These are phyloP conservation scores for Panicum virgatum DNA, from an alignment of 202 grass and related monocot genomes.

Conservation along the genomic window DNA sequence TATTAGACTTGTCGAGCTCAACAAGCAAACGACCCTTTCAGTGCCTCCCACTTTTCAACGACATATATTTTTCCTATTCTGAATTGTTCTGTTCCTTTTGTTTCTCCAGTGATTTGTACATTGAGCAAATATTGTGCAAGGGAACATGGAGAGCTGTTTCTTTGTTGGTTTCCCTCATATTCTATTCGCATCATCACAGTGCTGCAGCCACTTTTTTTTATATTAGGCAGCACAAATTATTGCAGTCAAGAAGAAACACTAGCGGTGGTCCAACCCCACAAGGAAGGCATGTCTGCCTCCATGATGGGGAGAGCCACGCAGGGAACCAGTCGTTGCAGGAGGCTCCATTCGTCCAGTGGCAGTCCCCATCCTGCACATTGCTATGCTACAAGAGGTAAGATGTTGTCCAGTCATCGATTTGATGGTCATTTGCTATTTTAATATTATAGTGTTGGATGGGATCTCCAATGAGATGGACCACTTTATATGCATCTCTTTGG, in stretches of 20 bases:
- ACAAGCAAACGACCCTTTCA: constrained; percentile 14
- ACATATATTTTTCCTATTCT: background rate
- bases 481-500: background rate
- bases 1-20: background rate
- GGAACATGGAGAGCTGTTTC: constrained; percentile 43
- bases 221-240: constrained; percentile 23
- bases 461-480: background rate
- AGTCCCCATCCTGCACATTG: background rate
- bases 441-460: background rate
- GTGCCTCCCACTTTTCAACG: background rate
- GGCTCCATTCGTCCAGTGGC: constrained; percentile 1
- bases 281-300: constrained; percentile 45
- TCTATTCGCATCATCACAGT: constrained; percentile 2
- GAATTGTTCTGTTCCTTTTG: background rate
- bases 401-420: background rate
- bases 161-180: constrained; percentile 19
- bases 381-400: background rate
- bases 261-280: constrained; percentile 30
- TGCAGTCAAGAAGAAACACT: constrained; percentile 33
- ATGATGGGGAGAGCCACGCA: constrained; percentile 29
- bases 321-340: constrained; percentile 4
- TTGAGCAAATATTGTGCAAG: constrained; percentile 28
- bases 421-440: background rate
- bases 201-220: background rate
- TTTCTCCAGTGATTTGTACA: constrained; percentile 9